Evolutionary conservation across 2,329 filamentous ascomycete genomes (phyloP), one percentile per base, ranked within the genome.

Genomic region (Exophiala xenobiotica): DNA sequence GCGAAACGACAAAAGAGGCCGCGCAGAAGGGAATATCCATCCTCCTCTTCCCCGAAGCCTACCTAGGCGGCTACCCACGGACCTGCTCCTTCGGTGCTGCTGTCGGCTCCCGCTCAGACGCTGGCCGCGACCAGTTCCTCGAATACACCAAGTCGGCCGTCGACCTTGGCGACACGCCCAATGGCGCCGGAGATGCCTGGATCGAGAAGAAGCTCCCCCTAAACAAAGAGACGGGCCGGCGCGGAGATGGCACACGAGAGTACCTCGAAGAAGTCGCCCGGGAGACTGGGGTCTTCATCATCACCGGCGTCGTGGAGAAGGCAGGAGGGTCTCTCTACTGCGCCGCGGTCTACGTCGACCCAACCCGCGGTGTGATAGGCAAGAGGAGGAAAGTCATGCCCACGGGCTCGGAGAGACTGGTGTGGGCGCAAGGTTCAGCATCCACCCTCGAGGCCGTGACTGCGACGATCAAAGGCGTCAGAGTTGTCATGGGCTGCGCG

Each of bases 341-440:
- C 68, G 77, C 82, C 2, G 88, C 81, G 1, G 78, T 96, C 3
- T 96, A 93, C 65, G 85, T 96, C 0, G 90, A 88, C 67, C 90
- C 91, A 0, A 74, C 70, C 35, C 66, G 78, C 40, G 91, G 91
- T 4, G 66, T 87, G 6, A 66, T 96, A 16, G 91, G 90, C 16
- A 96, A 96, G 77, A 80, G 91, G 58, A 78, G 91, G 64, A 96
- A 96, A 70, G 88, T 96, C 18, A 92, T 95, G 83, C 92, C 91
- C 75, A 96, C 91, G 0, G 90, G 83, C 1, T 81, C 80, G 0
- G 91, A 96, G 65, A 81, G 91, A 31, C 74, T 96, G 44, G 81
- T 96, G 52, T 96, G 91, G 91, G 90, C 88, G 0, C 88, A 95
- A 67, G 91, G 90, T 33, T 86, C 84, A 2, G 82, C 91, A 0